These are phyloP conservation scores for Fragaria iinumae DNA, from an alignment of 306 rosid genomes.

Conservation along the genomic window DNA sequence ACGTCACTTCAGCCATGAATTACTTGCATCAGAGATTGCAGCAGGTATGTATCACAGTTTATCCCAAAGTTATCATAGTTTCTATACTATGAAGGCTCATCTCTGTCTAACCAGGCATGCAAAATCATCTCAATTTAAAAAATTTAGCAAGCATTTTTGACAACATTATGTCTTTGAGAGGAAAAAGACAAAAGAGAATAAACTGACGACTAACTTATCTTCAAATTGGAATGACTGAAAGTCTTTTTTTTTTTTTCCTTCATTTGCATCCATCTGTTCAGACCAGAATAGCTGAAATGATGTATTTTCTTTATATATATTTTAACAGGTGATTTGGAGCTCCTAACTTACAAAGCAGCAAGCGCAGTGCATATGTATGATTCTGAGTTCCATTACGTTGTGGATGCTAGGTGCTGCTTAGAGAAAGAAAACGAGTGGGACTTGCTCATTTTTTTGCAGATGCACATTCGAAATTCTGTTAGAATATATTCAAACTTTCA, in stretches of 20 bases:
- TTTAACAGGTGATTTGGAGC: slow-evolving; percentile 64
- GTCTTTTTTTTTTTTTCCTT: too few species aligned
- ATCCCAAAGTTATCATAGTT: background rate
- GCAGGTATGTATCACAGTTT: slow-evolving; percentile 41
- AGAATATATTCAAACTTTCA: slow-evolving; percentile 30
- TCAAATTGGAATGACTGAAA: background rate
- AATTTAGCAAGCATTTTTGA: background rate
- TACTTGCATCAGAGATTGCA: slow-evolving; percentile 45
- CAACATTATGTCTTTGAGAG: background rate
- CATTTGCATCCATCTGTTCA: background rate
- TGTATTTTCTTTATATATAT: slow-evolving; percentile 1
- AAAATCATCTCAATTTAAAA: background rate
- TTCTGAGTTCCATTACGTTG: slow-evolving; percentile 43
- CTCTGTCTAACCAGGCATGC: background rate
- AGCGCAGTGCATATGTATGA: slow-evolving; percentile 72
- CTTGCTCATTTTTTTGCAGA: slow-evolving; percentile 48
- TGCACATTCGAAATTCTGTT: slow-evolving; percentile 37
- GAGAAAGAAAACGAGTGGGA: slow-evolving; percentile 38
- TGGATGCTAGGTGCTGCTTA: slow-evolving; percentile 40
- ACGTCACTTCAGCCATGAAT: slow-evolving; percentile 51
- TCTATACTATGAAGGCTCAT: background rate
- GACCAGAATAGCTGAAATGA: background rate
- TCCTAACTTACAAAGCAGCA: slow-evolving; percentile 72
- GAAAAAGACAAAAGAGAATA: background rate
- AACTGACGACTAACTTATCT: background rate